Conservation (phyloP, 495 filamentous ascomycete genomes). For the Neurospora cerealis region DNA sequence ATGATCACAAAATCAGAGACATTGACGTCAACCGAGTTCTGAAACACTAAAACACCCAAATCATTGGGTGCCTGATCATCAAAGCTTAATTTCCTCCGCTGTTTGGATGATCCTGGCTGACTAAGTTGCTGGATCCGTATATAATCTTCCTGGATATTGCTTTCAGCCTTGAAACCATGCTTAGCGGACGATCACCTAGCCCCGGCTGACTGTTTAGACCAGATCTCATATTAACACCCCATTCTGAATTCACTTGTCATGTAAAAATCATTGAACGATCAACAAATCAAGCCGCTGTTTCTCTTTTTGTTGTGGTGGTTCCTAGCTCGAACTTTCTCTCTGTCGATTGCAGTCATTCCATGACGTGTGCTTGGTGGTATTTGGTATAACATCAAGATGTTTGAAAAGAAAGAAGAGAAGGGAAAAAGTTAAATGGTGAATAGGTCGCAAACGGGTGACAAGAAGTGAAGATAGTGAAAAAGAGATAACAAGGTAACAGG, state of each 20-base stretch:
- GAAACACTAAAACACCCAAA: not conserved
- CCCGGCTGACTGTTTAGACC: not conserved
- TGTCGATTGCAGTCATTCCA: not conserved
- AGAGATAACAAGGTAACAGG: not conserved
- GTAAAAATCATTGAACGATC: not conserved
- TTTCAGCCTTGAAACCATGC: not conserved
- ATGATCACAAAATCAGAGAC: not conserved
- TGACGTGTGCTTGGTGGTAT: not conserved
- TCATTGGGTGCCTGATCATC: not conserved
- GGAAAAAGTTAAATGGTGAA: not conserved
- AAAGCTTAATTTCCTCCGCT: not conserved
- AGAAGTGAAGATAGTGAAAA: not conserved
- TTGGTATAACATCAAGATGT: not conserved
- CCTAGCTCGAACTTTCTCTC: not conserved
- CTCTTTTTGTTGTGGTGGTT: not conserved
- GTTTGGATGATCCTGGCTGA: not conserved
- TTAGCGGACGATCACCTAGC: not conserved
- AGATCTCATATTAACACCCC: not conserved
- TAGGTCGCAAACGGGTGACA: not conserved
- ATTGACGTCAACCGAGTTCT: not conserved
- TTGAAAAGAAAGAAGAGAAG: not conserved
- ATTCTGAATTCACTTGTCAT: not conserved
- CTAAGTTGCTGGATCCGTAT: not conserved
- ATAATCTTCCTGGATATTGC: not conserved
- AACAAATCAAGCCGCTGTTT: not conserved